phyloP scores from a whole-genome alignment of 129 eudicot genomes.

The Sambucus nigra region DNA sequence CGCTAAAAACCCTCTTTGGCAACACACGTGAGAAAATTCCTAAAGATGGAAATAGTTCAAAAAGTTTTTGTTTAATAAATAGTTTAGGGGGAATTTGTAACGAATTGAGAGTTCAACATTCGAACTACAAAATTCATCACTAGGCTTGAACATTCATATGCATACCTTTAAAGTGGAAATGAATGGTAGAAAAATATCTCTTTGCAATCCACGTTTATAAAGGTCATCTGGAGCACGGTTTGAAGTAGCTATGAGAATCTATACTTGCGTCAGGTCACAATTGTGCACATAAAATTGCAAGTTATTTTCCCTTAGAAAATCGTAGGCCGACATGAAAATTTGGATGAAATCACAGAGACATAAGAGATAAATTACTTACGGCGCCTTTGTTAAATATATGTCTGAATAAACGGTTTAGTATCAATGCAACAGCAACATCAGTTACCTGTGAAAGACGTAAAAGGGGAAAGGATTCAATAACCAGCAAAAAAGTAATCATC shows the following conservation, averaged over 20 bases:
- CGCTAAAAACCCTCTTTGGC: too few relatives aligned
- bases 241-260: conserved; percentile 96
- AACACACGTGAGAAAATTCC: too few relatives aligned
- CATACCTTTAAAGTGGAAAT: conserved; percentile 80
- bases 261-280: conserved; percentile 24
- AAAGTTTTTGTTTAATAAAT: too few relatives aligned
- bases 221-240: conserved; percentile 96
- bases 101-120: too few relatives aligned
- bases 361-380: conserved; percentile 36
- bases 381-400: conserved; percentile 71
- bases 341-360: not conserved
- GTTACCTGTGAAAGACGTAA: conserved; percentile 42
- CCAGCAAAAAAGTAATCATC: too few relatives aligned
- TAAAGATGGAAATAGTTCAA: too few relatives aligned
- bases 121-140: too few relatives aligned
- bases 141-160: not conserved
- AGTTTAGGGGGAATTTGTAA: too few relatives aligned
- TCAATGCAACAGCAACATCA: conserved; percentile 95
- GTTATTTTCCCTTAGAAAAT: conserved; percentile 5
- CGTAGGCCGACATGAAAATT: not conserved
- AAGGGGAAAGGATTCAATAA: not conserved
- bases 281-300: not conserved
- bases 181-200: conserved; percentile 95
- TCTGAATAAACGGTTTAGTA: conserved; percentile 73
- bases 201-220: conserved; percentile 88